Percentiles rank a stretch among this genome's conserved stretches.
Evolutionary conservation across 306 rosid genomes (phyloP).

Genomic region (Cucumis sativus): Cucumber_9930_V3 NC_026661.2:1162501-1163000

Average conservation of each 20-base stretch:
- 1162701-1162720: slow-evolving; percentile 29
- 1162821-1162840: neutral
- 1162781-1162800: neutral
- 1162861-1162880: slow-evolving; percentile 2
- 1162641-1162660: slow-evolving; percentile 87
- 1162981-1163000: neutral
- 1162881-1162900: slow-evolving; percentile 11
- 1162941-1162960: slow-evolving; percentile 6
- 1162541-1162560: slow-evolving; percentile 9
- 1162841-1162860: slow-evolving; percentile 17
- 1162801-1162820: neutral
- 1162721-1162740: slow-evolving; percentile 55
- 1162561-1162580: slow-evolving; percentile 95
- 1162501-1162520: neutral
- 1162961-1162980: neutral
- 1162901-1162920: neutral
- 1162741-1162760: slow-evolving; percentile 62
- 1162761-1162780: neutral
- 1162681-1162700: slow-evolving; percentile 50
- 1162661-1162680: slow-evolving; percentile 65
- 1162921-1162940: neutral
- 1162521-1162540: slow-evolving; percentile 7
- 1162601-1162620: slow-evolving; percentile 61
- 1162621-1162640: slow-evolving; percentile 49
- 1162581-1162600: slow-evolving; percentile 91